A percentile compares a stretch with the other conserved stretches of the same genome.
Evolutionary conservation across 2,329 filamentous ascomycete species (phyloP).

Genomic region (Blastomyces gilchristii): DNA sequence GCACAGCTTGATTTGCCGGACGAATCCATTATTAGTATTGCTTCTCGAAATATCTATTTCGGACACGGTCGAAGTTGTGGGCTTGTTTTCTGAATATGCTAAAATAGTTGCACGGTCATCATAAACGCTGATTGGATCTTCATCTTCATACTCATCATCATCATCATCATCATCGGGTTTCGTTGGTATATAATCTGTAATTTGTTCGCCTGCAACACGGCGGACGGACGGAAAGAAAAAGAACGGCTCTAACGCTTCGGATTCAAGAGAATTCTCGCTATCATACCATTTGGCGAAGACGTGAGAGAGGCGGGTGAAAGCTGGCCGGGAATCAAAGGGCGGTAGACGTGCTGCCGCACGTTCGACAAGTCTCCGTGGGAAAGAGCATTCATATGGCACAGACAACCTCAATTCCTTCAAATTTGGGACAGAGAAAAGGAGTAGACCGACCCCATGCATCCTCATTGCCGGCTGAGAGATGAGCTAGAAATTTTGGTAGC

Average conservation of each 20-base stretch:
- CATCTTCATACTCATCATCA: neutral
- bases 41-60: conserved; percentile 1
- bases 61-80: neutral
- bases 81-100: neutral
- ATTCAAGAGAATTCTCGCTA: neutral
- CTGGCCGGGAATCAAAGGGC: conserved; percentile 3
- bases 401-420: neutral
- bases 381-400: neutral
- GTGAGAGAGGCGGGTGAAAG: neutral
- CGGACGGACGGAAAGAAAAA: conserved; percentile 8
- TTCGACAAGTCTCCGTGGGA: neutral
- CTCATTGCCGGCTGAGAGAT: conserved; percentile 1
- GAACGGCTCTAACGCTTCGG: neutral
- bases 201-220: neutral
- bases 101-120: too few relatives aligned
- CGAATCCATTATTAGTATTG: conserved; percentile 6
- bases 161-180: neutral
- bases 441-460: conserved; percentile 6
- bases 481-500: neutral
- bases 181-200: neutral
- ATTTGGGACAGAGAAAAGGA: neutral
- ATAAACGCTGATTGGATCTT: neutral
- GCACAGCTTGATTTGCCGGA: conserved; percentile 7
- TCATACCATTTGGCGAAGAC: neutral
- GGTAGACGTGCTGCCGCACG: neutral